Base-by-base conservation (phyloP, 176 grass and related monocot species). In the Elymus sibiricus region DNA sequence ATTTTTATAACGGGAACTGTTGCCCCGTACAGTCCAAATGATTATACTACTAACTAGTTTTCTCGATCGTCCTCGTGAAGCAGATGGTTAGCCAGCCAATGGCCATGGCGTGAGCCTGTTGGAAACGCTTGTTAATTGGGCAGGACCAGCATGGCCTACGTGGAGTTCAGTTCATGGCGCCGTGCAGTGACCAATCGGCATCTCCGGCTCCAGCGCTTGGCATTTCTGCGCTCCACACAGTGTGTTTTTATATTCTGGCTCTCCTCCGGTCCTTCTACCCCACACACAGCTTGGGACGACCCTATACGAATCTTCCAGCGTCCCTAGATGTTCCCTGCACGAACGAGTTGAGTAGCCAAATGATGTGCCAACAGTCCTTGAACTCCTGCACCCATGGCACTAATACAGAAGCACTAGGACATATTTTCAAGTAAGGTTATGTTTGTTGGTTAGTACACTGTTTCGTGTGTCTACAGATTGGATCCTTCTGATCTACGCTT, bases 281-380 rank as follows among this genome's bases (percentile, higher is more conserved):
- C 80, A 68, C 46, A 75, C 80, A 78, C 46, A 75, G 67, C 35
- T 83, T 84, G 38, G 38, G 89, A 76, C 81, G 84, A 40, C 59
- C 68, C 11, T 80, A 58, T 12, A 69, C 89, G 75, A 88, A 80
- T 70, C 73, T 88, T 81, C 70, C 69, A 71, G 69, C 89, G 61
- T 88, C 77, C 85, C 89, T 77, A 88, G 60, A 81, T 84, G 85
- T 91, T 88, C 77, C 62, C 65, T 67, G 71, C 86, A 82, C 64
- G 51, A 61, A 22, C 27, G 60, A 53, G 49, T 19, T 19, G 49
- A 7, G 49, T 53, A 53, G 49, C 37, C 68, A 87, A 87, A 79
- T 84, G 47, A 76, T 80, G 64, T 79, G 80, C 74, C 43, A 75
- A 87, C 76, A 84, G 60, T 87, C 51, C 4, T 71, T 6, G 51